Evolutionary conservation across 345 rosid species (phyloP), one percentile per base, ranked within the genome.

Genomic region (Draba incana): DNA sequence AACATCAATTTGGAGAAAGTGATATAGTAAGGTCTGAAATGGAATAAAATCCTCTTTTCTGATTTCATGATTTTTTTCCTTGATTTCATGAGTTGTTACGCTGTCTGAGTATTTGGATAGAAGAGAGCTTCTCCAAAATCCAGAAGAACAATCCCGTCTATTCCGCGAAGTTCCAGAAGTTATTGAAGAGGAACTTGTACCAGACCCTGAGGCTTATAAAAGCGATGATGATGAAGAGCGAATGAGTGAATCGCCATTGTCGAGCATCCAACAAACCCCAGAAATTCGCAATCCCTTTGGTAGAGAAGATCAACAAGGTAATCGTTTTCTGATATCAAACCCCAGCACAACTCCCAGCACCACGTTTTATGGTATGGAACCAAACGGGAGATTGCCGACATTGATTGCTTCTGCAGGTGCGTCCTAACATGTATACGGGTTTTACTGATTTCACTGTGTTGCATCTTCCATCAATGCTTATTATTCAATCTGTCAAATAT

Each of bases 91-190:
- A 75, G 74, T 77, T 76, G 56, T 75, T 65, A 92, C 93, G 57
- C 68, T 89, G 65, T 70, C 62, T 8, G 96, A 87, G 74, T 86
- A 90, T 84, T 60, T 92, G 77, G 97, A 90, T 30, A 88, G 83
- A 64, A 85, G 78, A 69, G 75, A 85, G 75, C 76, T 85, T 76
- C 97, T 92, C 59, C 78, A 82, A 79, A 84, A 78, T 62, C 81
- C 85, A 43, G 80, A 77, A 54, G 98, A 89, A 60, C 88, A 88
- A 66, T 30, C 84, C n/a, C 82, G 92, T 7, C 80, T 86, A 37
- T 46, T 90, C 65, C 38, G 31, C 41, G 81, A 86, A 80, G 62
- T 88, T 80, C 98, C 98, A 6, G 71, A 82, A 65, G 81, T 89
- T 63, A 68, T 84, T 68, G 85, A 81, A 23, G 95, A 92, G 9